Conservation (phyloP, 495 filamentous ascomycete genomes). For the Evernia prunastri region DNA sequence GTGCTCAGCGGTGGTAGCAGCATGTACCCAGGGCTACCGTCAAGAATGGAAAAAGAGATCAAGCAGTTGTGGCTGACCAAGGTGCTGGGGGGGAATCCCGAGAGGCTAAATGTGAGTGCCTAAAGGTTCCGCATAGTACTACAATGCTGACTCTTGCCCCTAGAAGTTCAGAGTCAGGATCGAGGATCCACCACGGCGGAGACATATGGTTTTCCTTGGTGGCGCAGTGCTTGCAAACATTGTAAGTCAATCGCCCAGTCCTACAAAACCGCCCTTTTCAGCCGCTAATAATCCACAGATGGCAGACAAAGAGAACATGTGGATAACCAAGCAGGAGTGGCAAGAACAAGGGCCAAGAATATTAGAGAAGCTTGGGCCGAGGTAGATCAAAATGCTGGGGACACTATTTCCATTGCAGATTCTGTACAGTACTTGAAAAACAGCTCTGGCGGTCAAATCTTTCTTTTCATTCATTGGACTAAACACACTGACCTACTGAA, state of each 20-base stretch:
- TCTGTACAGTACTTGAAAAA: conserved; percentile 6
- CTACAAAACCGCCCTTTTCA: not conserved
- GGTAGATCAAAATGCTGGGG: conserved; percentile 34
- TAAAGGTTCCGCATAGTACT: not conserved
- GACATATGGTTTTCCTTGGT: conserved; percentile 98
- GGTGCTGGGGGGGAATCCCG: conserved; percentile 81
- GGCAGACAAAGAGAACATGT: conserved; percentile 98
- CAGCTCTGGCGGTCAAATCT: not conserved
- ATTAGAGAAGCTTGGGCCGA: conserved; percentile 84
- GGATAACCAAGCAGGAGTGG: conserved; percentile 96
- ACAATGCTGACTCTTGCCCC: not conserved
- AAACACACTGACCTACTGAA: too few relatives aligned
- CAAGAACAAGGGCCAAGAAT: conserved; percentile 81
- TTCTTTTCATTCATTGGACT: not conserved
- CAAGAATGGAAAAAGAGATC: conserved; percentile 92
- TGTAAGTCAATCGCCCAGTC: conserved; percentile 38
- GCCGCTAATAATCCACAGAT: conserved; percentile 46
- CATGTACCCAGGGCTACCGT: conserved; percentile 97
- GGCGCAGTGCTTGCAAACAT: conserved; percentile 96
- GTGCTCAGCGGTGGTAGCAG: conserved; percentile 92
- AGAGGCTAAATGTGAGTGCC: conserved; percentile 65
- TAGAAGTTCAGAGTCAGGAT: conserved; percentile 99
- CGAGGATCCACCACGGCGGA: conserved; percentile 89
- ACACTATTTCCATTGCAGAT: not conserved
- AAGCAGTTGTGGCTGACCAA: conserved; percentile 97